A percentile compares a stretch with the other conserved stretches of the same genome.
Conservation (phyloP, 2,329 filamentous ascomycete genomes). For the Colletotrichum sp. region DNA sequence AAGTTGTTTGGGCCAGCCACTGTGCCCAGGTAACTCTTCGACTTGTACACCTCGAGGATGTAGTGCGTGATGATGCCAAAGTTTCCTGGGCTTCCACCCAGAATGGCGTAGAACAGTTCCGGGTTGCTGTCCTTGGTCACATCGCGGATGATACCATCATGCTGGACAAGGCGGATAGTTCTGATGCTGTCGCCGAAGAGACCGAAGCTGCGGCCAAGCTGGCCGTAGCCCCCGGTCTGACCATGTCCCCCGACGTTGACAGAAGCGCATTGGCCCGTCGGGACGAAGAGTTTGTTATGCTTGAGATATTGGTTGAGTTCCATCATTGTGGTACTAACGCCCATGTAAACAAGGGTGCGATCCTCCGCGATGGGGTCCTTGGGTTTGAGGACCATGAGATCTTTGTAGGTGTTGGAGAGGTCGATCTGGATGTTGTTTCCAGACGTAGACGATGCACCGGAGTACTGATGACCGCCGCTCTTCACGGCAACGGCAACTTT, state of each 20-base stretch:
- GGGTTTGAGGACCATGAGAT: slow-evolving; percentile 30
- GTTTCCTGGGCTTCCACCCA: slow-evolving; percentile 63
- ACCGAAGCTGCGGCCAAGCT: slow-evolving; percentile 53
- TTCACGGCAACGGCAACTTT: slow-evolving; percentile 48
- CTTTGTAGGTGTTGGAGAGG: slow-evolving; percentile 43
- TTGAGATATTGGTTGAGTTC: slow-evolving; percentile 48
- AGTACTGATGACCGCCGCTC: slow-evolving; percentile 55
- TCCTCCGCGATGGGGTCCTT: slow-evolving; percentile 36
- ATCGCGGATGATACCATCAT: slow-evolving; percentile 47
- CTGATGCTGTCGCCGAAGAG: slow-evolving; percentile 59
- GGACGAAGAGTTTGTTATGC: slow-evolving; percentile 46
- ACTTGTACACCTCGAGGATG: slow-evolving; percentile 48
- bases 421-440: slow-evolving; percentile 52
- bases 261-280: slow-evolving; percentile 49
- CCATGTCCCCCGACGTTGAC: slow-evolving; percentile 53
- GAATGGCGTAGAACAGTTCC: slow-evolving; percentile 65
- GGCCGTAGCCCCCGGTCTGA: slow-evolving; percentile 53
- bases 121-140: slow-evolving; percentile 53
- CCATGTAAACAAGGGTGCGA: slow-evolving; percentile 39
- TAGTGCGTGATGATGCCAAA: slow-evolving; percentile 62
- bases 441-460: slow-evolving; percentile 51
- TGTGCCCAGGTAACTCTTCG: slow-evolving; percentile 3
- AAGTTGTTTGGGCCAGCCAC: neutral
- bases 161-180: slow-evolving; percentile 51
- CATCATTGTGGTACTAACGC: slow-evolving; percentile 45